Base-by-base conservation (phyloP, 306 rosid species). In the Abrus pulchellus region DNA sequence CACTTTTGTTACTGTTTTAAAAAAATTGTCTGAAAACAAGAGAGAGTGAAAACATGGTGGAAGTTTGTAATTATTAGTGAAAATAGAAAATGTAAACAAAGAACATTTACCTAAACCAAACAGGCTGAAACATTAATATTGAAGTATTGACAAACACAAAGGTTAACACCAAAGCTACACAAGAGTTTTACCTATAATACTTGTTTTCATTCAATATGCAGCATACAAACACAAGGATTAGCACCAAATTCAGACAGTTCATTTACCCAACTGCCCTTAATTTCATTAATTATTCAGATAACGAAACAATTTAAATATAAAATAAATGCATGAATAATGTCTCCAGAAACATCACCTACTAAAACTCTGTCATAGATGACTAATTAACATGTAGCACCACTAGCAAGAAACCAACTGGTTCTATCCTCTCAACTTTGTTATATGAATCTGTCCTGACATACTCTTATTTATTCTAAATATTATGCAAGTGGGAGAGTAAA, bases 191-290 rank as follows among this genome's bases (percentile, higher is more conserved):
- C 30, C 43, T 6, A 34, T n/a, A 6, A 3, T 33, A 50, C 3
- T 64, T 40, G 12, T 65, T 50, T 68, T 76, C 65, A 52, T 64
- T 38, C 52, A 63, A 63, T 9, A 76, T 50, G 13, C 54, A 78
- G 57, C 12, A 40, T 41, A n/a, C 53, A 40, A 61, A 34, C 32
- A 61, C 33, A 45, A 36, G 14, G 60, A 64, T 64, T 62, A 63
- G 20, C 72, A 33, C 49, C 27, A 47, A 44, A 13, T 12, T 30
- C 14, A 74, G 79, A 30, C 63, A 71, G 49, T 7, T 13, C 7
- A 10, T 50, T 32, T 14, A 52, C 33, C 62, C 14, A 34, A 54
- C 38, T 14, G 27, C 50, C 34, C 52, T 34, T 3, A 40, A 38
- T 14, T 71, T 71, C 62, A 52, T 40, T 70, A 50, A 50, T 70